Percentiles rank a stretch among this genome's conserved stretches.
Conservation (phyloP, 345 rosid species). For the Salix viminalis region DNA sequence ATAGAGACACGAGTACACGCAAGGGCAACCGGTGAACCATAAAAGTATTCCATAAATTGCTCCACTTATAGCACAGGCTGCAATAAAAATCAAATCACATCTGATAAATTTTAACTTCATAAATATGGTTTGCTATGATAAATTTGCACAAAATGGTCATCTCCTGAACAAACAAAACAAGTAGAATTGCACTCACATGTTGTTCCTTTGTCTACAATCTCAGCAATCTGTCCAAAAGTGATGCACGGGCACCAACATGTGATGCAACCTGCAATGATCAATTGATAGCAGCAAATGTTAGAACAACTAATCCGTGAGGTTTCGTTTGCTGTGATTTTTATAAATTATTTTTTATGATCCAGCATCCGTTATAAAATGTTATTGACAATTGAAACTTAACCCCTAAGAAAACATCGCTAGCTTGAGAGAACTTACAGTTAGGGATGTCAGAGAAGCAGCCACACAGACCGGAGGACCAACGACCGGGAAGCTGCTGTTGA, state of each 20-base stretch:
- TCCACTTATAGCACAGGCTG: slow-evolving; percentile 36
- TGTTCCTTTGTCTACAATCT: slow-evolving; percentile 10
- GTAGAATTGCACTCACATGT: not conserved
- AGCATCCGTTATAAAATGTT: too few relatives aligned
- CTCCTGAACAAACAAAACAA: too few relatives aligned
- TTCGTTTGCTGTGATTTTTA: too few relatives aligned
- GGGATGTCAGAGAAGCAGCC: slow-evolving; percentile 38
- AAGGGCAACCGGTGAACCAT: slow-evolving; percentile 9
- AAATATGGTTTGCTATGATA: too few relatives aligned
- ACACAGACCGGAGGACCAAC: slow-evolving; percentile 47
- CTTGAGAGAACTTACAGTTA: slow-evolving; percentile 15
- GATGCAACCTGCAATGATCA: slow-evolving; percentile 32
- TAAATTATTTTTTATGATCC: too few relatives aligned
- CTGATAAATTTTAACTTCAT: too few relatives aligned
- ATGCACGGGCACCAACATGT: slow-evolving; percentile 29
- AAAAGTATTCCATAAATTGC: slow-evolving; percentile 14
- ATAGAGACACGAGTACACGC: slow-evolving; percentile 21
- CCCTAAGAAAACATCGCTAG: not conserved
- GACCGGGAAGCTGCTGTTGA: not conserved
- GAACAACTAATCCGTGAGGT: not conserved
- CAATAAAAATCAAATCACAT: not conserved
- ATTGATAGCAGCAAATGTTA: not conserved
- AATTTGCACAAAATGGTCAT: too few relatives aligned
- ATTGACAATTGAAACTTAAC: not conserved
- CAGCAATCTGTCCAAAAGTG: slow-evolving; percentile 22